Percentiles rank a stretch among this genome's conserved stretches.
These are phyloP conservation scores for Synchytrium microbalum DNA, from an alignment of 371 early-diverging fungal genomes.

Conservation along the genomic window DNA sequence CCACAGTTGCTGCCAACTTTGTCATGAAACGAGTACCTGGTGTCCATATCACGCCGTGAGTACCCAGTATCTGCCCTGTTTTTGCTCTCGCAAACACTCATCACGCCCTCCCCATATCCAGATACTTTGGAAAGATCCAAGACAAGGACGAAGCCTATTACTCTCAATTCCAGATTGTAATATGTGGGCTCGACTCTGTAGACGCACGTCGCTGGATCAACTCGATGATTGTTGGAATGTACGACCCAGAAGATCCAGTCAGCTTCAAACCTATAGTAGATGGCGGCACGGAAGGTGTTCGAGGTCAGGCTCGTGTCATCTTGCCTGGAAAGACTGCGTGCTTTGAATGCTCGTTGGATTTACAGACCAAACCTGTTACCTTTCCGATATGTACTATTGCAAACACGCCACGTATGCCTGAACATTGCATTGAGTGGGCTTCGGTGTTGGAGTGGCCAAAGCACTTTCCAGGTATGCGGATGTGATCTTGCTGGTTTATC, in stretches of 20 bases:
- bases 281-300: conserved; percentile 94
- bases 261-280: conserved; percentile 86
- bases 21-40: conserved; percentile 73
- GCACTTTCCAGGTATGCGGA: conserved; percentile 51
- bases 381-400: conserved; percentile 98
- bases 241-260: conserved; percentile 65
- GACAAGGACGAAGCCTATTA: conserved; percentile 89
- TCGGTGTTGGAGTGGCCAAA: conserved; percentile 89
- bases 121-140: conserved; percentile 80
- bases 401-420: conserved; percentile 89
- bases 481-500: conserved; percentile 1
- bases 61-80: conserved; percentile 78
- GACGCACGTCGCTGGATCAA: conserved; percentile 95
- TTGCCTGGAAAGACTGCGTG: conserved; percentile 77
- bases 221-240: conserved; percentile 84
- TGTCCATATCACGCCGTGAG: conserved; percentile 64
- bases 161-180: conserved; percentile 79
- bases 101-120: no score
- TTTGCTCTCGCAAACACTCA: no score
- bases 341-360: conserved; percentile 95
- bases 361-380: conserved; percentile 79
- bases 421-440: conserved; percentile 99
- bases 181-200: conserved; percentile 96
- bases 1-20: conserved; percentile 65
- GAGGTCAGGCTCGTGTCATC: conserved; percentile 93